Conservation (phyloP, 2,329 filamentous ascomycete genomes). For the Mollisia scopiformis region DNA sequence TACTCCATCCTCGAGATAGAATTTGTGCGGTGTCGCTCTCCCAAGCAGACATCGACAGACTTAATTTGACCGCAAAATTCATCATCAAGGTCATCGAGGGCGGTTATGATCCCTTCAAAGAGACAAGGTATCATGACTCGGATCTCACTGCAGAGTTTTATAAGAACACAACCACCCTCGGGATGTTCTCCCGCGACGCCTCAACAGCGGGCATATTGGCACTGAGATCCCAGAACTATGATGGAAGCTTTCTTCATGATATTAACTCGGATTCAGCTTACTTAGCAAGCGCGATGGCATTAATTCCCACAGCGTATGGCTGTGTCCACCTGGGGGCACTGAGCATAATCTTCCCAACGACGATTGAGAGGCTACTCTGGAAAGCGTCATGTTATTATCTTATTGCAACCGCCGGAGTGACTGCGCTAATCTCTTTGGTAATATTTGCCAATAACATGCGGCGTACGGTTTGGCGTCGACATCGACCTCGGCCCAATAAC, state of each 20-base stretch:
- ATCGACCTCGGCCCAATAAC: neutral
- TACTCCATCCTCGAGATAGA: too few relatives aligned
- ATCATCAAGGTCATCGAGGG: too few relatives aligned
- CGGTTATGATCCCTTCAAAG: neutral
- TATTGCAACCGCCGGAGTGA: neutral
- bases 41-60: too few relatives aligned
- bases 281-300: slow-evolving; percentile 1
- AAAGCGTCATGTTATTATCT: slow-evolving; percentile 7
- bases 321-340: slow-evolving; percentile 8
- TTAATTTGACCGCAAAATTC: neutral
- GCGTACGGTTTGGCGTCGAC: neutral
- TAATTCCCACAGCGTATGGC: slow-evolving; percentile 9
- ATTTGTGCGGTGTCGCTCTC: too few relatives aligned
- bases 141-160: too few relatives aligned
- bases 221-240: neutral
- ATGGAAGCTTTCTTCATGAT: neutral
- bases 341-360: slow-evolving; percentile 6
- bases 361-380: slow-evolving; percentile 7
- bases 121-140: too few relatives aligned
- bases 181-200: too few relatives aligned
- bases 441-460: neutral
- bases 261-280: neutral
- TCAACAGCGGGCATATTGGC: neutral
- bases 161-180: too few relatives aligned
- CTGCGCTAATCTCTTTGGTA: neutral